Percentiles rank a stretch among this genome's conserved stretches.
These are phyloP conservation scores for Teratosphaeriaceae sp. DNA, from an alignment of 2,329 filamentous ascomycete species.

Conservation along the genomic window DNA sequence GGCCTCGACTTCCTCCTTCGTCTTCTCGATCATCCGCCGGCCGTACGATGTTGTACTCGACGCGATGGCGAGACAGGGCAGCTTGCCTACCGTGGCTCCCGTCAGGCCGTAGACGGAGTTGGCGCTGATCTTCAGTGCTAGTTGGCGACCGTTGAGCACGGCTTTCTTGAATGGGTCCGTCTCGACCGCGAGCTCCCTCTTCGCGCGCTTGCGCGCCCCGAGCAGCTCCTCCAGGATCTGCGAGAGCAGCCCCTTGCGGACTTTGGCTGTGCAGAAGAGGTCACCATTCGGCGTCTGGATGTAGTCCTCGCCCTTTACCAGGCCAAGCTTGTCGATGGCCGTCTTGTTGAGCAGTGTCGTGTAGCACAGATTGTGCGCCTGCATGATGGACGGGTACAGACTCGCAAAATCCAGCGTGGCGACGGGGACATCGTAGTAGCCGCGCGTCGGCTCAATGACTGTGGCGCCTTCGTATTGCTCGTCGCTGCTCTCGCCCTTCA, in stretches of 20 bases:
- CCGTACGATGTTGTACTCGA: slow-evolving; percentile 97
- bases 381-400: slow-evolving; percentile 97
- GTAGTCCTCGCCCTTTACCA: slow-evolving; percentile 89
- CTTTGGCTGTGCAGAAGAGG: slow-evolving; percentile 80
- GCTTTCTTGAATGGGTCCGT: slow-evolving; percentile 97
- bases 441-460: slow-evolving; percentile 89
- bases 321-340: slow-evolving; percentile 64
- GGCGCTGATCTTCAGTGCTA: slow-evolving; percentile 92
- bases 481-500: slow-evolving; percentile 60
- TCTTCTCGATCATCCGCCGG: slow-evolving; percentile 98
- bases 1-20: slow-evolving; percentile 88
- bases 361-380: slow-evolving; percentile 97
- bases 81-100: slow-evolving; percentile 89
- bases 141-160: slow-evolving; percentile 91
- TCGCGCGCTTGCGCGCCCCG: slow-evolving; percentile 87
- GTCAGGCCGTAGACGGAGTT: slow-evolving; percentile 98
- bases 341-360: slow-evolving; percentile 82
- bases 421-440: slow-evolving; percentile 91
- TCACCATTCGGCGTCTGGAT: slow-evolving; percentile 94
- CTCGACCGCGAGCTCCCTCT: slow-evolving; percentile 79
- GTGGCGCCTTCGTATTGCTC: slow-evolving; percentile 98
- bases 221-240: slow-evolving; percentile 95
- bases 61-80: slow-evolving; percentile 90
- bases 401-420: slow-evolving; percentile 98
- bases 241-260: slow-evolving; percentile 83